A percentile compares a stretch with the other conserved stretches of the same genome.
phyloP scores from a whole-genome alignment of 306 rosid species.

The Cicer cuneatum region DNA sequence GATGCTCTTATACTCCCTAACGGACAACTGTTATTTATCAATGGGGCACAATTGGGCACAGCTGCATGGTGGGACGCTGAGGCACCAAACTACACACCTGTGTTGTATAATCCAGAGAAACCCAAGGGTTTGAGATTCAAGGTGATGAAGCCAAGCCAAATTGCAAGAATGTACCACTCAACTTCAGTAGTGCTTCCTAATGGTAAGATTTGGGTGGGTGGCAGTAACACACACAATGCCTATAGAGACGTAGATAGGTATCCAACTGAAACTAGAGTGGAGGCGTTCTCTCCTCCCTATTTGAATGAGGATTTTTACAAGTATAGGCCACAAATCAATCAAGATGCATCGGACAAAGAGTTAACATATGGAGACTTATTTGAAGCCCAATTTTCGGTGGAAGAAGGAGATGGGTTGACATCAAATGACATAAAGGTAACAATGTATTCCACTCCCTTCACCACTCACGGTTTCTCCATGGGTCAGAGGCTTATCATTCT shows the following conservation, averaged over 20 bases:
- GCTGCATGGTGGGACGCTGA: slow-evolving; percentile 84
- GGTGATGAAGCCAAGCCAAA: slow-evolving; percentile 40
- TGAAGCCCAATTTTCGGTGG: slow-evolving; percentile 39
- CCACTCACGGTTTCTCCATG: slow-evolving; percentile 91
- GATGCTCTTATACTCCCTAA: slow-evolving; percentile 69
- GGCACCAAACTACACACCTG: slow-evolving; percentile 60
- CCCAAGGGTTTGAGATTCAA: slow-evolving; percentile 50
- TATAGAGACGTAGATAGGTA: slow-evolving; percentile 50
- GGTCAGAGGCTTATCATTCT: slow-evolving; percentile 72
- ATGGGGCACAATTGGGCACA: slow-evolving; percentile 74
- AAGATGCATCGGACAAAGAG: neutral
- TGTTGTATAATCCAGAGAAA: slow-evolving; percentile 54
- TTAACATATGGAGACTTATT: slow-evolving; percentile 44
- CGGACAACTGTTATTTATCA: slow-evolving; percentile 66
- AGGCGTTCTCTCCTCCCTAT: slow-evolving; percentile 82
- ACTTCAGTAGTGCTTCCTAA: slow-evolving; percentile 63
- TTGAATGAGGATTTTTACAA: slow-evolving; percentile 35
- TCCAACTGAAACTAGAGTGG: slow-evolving; percentile 80
- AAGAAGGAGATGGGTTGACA: neutral
- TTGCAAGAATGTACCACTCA: slow-evolving; percentile 90
- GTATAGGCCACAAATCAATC: slow-evolving; percentile 51
- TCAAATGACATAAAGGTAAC: slow-evolving; percentile 57
- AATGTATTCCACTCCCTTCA: slow-evolving; percentile 77
- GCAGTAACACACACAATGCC: slow-evolving; percentile 70
- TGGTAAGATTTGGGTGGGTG: slow-evolving; percentile 68